Evolutionary conservation across 176 grass and related monocot genomes (phyloP).

Genomic region (Oryza rufipogon): DNA sequence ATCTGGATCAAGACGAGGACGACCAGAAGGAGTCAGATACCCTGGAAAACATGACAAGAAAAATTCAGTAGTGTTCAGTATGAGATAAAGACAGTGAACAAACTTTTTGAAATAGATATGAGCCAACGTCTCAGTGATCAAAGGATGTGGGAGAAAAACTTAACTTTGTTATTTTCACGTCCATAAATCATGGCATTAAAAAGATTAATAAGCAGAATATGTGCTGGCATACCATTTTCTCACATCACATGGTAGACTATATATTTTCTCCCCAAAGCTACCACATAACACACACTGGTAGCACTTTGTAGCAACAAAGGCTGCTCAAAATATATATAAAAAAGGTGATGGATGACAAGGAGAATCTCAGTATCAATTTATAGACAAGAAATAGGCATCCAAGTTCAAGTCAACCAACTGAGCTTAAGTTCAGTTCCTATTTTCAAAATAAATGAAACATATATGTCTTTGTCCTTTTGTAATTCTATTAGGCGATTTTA

Average conservation of each 20-base stretch:
- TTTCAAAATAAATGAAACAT: slow-evolving; percentile 13
- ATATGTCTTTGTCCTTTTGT: slow-evolving; percentile 4
- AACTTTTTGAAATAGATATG: neutral
- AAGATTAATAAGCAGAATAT: neutral
- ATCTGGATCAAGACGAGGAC: too few species aligned
- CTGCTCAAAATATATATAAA: neutral
- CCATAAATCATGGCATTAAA: neutral
- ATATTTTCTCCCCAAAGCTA: neutral
- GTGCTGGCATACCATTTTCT: neutral
- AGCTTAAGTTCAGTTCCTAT: too few species aligned
- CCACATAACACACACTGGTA: neutral
- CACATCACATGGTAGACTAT: neutral
- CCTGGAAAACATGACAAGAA: slow-evolving; percentile 45
- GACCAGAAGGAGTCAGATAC: neutral
- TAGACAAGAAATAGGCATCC: too few species aligned
- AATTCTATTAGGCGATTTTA: neutral
- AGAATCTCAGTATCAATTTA: too few species aligned
- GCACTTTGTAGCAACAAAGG: neutral
- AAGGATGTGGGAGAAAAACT: neutral
- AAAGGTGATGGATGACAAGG: too few species aligned
- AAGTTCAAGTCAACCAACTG: too few species aligned
- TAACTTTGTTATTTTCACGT: neutral
- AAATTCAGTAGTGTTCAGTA: slow-evolving; percentile 10
- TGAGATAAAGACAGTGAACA: neutral
- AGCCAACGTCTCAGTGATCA: slow-evolving; percentile 11